These are phyloP conservation scores for Ceratobasidium papillatum DNA, from an alignment of 1,284 basidiomycete genomes.

Conservation along the genomic window DNA sequence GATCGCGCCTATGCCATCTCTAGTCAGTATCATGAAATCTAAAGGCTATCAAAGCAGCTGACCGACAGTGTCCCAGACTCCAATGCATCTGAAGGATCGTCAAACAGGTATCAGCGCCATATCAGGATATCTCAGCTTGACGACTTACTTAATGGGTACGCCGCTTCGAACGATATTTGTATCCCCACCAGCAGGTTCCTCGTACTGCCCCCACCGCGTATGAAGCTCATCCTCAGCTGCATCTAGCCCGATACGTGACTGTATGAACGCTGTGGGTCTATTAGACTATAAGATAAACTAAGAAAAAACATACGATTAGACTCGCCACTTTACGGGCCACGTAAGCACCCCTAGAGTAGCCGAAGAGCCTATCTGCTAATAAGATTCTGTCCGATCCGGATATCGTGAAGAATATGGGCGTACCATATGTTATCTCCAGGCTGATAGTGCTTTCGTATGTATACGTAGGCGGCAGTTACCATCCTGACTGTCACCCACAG, in stretches of 20 bases:
- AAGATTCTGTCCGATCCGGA: neutral
- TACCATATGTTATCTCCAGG: slow-evolving; percentile 3
- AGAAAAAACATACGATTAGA: slow-evolving; percentile 36
- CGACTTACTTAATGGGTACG: slow-evolving; percentile 4
- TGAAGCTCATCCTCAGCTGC: slow-evolving; percentile 9
- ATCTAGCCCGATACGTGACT: slow-evolving; percentile 35
- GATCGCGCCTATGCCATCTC: neutral
- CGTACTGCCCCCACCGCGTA: neutral
- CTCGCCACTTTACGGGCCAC: slow-evolving; percentile 41
- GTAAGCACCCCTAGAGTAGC: slow-evolving; percentile 40
- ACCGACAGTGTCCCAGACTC: slow-evolving; percentile 33
- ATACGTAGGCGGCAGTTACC: neutral
- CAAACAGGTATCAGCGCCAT: neutral
- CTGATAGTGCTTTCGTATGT: slow-evolving; percentile 3
- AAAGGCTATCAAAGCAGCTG: neutral
- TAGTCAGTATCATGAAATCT: neutral
- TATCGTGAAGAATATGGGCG: neutral
- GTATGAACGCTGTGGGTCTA: neutral
- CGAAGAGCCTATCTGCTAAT: slow-evolving; percentile 1
- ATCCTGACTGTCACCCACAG: neutral
- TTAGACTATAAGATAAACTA: neutral
- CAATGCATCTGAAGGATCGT: neutral
- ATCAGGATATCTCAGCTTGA: neutral
- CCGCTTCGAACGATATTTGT: neutral
- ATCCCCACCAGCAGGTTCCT: neutral